phyloP scores from a whole-genome alignment of 176 grass and related monocot genomes.

The Miscanthus lutarioriparius region DNA sequence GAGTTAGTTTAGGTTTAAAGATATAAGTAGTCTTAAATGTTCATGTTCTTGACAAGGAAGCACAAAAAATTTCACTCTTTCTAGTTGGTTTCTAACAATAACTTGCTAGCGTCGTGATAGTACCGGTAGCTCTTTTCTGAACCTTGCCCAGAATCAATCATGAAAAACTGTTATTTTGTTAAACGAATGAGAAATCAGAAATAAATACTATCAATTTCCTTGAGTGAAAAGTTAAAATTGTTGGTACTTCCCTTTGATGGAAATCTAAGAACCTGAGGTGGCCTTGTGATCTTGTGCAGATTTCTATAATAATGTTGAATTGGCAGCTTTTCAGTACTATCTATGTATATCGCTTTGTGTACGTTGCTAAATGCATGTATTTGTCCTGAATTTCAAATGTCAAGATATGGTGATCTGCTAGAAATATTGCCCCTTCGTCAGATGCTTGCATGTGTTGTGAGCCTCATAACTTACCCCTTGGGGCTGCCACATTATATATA shows the following conservation, averaged over 20 bases:
- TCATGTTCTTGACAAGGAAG: not conserved
- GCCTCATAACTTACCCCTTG: not conserved
- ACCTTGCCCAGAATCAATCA: not conserved
- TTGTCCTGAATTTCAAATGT: not conserved
- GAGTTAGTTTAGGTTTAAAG: not conserved
- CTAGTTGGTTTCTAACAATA: not conserved
- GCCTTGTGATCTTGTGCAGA: not conserved
- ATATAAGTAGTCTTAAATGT: not conserved
- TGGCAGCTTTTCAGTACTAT: not conserved
- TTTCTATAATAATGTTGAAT: not conserved
- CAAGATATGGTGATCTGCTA: not conserved
- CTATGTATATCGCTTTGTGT: not conserved
- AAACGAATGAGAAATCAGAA: not conserved
- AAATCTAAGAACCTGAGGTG: not conserved
- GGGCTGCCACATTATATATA: not conserved
- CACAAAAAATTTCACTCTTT: not conserved
- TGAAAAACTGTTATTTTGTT: not conserved
- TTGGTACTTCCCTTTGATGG: not conserved
- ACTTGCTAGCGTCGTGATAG: not conserved
- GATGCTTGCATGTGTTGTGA: not conserved
- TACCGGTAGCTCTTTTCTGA: not conserved
- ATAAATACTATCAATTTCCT: not conserved
- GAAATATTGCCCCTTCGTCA: not conserved
- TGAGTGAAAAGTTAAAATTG: not conserved
- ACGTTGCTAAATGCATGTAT: not conserved